Conservation (phyloP, 148 eudicot species). For the Nepenthes gracilis region DNA sequence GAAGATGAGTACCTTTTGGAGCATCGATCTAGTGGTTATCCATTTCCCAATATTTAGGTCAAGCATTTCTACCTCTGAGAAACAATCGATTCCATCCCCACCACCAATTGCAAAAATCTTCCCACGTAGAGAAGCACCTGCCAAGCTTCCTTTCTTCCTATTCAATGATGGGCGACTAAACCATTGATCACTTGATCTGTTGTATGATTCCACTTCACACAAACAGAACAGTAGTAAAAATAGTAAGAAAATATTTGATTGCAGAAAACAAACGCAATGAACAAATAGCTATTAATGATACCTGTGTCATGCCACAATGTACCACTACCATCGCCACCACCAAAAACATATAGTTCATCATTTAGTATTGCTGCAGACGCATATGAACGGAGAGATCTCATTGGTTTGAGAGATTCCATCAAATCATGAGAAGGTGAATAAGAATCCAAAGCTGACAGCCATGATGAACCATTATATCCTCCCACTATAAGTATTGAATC, state of each 20-base stretch:
- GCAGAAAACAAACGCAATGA: neutral
- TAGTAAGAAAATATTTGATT: neutral
- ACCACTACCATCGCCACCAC: constrained; percentile 42
- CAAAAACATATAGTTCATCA: constrained; percentile 44
- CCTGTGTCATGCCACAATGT: constrained; percentile 55
- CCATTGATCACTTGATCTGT: constrained; percentile 41
- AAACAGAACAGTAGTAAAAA: constrained; percentile 6
- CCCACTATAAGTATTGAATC: constrained; percentile 40
- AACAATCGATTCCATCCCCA: constrained; percentile 40
- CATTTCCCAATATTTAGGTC: constrained; percentile 50
- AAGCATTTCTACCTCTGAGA: constrained; percentile 57
- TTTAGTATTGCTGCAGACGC: constrained; percentile 37
- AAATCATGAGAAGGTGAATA: constrained; percentile 33
- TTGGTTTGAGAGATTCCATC: constrained; percentile 28
- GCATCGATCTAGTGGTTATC: constrained; percentile 49
- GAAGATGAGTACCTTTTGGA: constrained; percentile 32
- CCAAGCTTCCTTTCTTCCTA: constrained; percentile 43
- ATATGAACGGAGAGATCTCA: constrained; percentile 37
- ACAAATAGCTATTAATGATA: constrained; percentile 8
- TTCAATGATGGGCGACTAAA: constrained; percentile 37
- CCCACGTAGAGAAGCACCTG: constrained; percentile 29
- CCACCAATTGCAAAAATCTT: constrained; percentile 70
- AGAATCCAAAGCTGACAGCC: constrained; percentile 37
- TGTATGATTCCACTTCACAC: constrained; percentile 58
- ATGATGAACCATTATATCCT: constrained; percentile 55